Evolutionary conservation across 768 basidiomycete genomes (phyloP), one percentile per base, ranked within the genome.

Genomic region (Amanita molliuscula): DNA sequence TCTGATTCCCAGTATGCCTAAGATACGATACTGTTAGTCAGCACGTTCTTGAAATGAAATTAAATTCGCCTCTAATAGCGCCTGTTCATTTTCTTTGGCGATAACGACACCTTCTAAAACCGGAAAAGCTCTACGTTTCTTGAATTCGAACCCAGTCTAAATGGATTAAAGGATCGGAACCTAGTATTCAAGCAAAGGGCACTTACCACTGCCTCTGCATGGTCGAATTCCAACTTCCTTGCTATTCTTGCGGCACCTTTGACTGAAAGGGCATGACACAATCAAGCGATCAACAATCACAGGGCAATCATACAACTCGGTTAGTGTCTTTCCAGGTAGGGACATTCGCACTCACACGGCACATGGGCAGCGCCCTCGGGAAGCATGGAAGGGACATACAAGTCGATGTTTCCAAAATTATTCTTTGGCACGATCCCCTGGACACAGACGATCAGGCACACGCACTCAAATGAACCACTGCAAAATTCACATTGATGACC

Each of bases 71-170:
- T 95, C 88, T 23, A 93, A 65, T 13, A 97, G 60, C 3, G 74
- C 62, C 1, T 71, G 68, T 61, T 91, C 86, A 55, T 89, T 79
- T 63, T 94, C 92, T 34, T 73, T 73, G 13, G 94, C 89, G 23
- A 91, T 73, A 23, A 98, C 92, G 2, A 99, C 75, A 9, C 95
- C 95, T 47, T 82, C 78, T 28, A 95, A 69, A 52, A 90, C 71
- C 3, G 95, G 95, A 52, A 79, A 79, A 0, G 96, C 95, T 45
- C 85, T 77, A 28, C 88, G 83, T 63, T 94, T 93, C 61, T 82
- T 90, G 70, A 98, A 99, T 65, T 97, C 95, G 63, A 98, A 99
- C 11, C 93, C 88, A 51, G 83, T 91, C 94, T 97, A 51, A 15
- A 41, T 11, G 13, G 42, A 1, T 21, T 13, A 25, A 45, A 29